Evolutionary conservation across 1,284 basidiomycete species (phyloP).

Genomic region (Papiliotrema flavescens): DNA sequence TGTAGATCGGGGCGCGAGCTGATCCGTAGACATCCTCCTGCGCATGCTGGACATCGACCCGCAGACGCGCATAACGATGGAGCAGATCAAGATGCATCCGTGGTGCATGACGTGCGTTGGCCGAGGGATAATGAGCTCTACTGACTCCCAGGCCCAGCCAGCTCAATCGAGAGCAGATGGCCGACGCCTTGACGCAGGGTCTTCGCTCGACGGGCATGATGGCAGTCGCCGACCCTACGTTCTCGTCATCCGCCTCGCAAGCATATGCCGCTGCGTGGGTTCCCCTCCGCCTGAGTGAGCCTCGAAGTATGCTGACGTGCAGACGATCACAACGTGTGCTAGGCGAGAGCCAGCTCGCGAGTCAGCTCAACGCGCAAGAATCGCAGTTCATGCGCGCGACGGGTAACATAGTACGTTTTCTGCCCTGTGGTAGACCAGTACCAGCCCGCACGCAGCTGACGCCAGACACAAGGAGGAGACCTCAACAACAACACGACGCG

Average conservation of each 20-base stretch:
- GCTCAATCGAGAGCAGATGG: constrained; percentile 61
- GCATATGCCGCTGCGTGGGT: constrained; percentile 36
- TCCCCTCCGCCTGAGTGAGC: background rate
- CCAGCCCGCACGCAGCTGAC: background rate
- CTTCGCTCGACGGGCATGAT: constrained; percentile 64
- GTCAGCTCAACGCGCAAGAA: constrained; percentile 42
- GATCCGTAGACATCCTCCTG: constrained; percentile 60
- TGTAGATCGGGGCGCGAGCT: background rate
- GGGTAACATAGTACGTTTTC: constrained; percentile 40
- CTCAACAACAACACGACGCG: constrained; percentile 39
- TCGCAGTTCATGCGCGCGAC: constrained; percentile 47
- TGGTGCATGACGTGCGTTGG: constrained; percentile 69
- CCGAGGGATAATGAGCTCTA: background rate
- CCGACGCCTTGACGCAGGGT: constrained; percentile 65
- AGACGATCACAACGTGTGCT: constrained; percentile 38
- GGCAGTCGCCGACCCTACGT: constrained; percentile 59
- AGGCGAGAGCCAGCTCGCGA: constrained; percentile 30
- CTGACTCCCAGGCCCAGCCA: constrained; percentile 63
- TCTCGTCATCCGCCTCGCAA: constrained; percentile 35
- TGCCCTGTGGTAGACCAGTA: background rate
- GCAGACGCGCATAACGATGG: constrained; percentile 63
- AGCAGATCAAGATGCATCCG: constrained; percentile 65
- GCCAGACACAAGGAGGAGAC: constrained; percentile 42
- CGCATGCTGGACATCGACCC: constrained; percentile 75
- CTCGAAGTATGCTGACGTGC: background rate